phyloP scores from a whole-genome alignment of 768 basidiomycete species.

The Fistulinella prunicolor region DNA sequence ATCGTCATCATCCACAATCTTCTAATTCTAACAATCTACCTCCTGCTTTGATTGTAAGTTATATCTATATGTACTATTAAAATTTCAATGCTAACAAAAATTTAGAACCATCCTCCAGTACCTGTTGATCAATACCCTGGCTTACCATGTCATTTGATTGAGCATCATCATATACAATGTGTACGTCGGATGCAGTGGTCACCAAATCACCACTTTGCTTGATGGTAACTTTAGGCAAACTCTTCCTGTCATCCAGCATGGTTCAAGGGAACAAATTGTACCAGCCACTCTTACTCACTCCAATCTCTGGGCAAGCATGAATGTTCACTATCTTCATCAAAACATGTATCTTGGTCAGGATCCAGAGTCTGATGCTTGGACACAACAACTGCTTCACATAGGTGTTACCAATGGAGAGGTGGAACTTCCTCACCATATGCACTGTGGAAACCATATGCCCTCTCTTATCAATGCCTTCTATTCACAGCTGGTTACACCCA shows the following conservation, averaged over 20 bases:
- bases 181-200: too few species aligned
- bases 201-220: slow-evolving; percentile 44
- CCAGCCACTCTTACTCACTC: slow-evolving; percentile 35
- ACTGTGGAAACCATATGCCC: slow-evolving; percentile 24
- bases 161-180: too few species aligned
- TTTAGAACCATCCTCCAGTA: too few species aligned
- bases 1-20: too few species aligned
- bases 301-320: slow-evolving; percentile 36
- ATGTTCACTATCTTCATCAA: slow-evolving; percentile 31
- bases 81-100: too few species aligned
- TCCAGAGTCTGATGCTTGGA: slow-evolving; percentile 30
- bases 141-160: too few species aligned
- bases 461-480: slow-evolving; percentile 31
- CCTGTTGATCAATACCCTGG: too few species aligned
- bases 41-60: too few species aligned
- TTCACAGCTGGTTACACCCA: slow-evolving; percentile 16
- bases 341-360: slow-evolving; percentile 42
- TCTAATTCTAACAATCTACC: too few species aligned
- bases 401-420: slow-evolving; percentile 20
- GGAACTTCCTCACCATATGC: slow-evolving; percentile 28
- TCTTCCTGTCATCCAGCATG: slow-evolving; percentile 42
- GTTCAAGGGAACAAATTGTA: slow-evolving; percentile 38
- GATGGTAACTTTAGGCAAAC: slow-evolving; percentile 50
- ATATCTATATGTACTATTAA: too few species aligned
- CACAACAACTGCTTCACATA: slow-evolving; percentile 16